Base-by-base conservation (phyloP, 164 flowering plant species). In the Warburgia ugandensis region DNA sequence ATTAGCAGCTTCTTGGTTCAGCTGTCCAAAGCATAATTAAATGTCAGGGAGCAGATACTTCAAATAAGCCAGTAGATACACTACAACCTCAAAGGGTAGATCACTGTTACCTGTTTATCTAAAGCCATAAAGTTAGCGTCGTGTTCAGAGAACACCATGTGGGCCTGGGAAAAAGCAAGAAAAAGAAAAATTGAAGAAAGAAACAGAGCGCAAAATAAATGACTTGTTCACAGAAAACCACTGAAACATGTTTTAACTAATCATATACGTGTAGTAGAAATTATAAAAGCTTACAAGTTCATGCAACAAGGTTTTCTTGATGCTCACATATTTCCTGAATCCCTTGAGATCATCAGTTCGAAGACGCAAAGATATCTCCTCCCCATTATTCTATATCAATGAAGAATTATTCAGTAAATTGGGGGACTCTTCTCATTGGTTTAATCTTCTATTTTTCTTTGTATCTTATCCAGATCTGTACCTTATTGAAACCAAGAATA, bases 341-440 rank as follows among this genome's bases (percentile, higher is more conserved):
- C 99, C 99, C 66, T 80, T 88, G 30, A 88, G 83, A 56, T 92
- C 95, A 76, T 92, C 99, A 29, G 97, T 92, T 41, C 99, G 90
- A 60, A 88, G 87, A 35, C 99, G 95, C 69, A 92, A 68, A 45
- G 99, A 92, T 59, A 88, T 88, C 73, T 92, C 99, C 67, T 92
- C 97, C 32, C 99, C 97, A 11, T 77, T 89, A 69, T 92, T 88
- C 99, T 92, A 69, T 43, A 68, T 7, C 26, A 62, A 7, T 13
- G 17, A 41, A 50, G 31, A 45, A 21, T 33, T 23, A 56, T n/a
- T 40, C 27, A 36, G 30, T 48, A 27, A 2, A 30, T 37, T 6
- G 52, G 5, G 36, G 19, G 19, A 21, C 14, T 12, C 12, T n/a
- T n/a, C 40, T 5, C 21, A 5, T 2, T 6, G 6, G 26, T 21